Evolutionary conservation across 306 rosid species (phyloP).

Genomic region (Hippophae gyantsensis): DNA sequence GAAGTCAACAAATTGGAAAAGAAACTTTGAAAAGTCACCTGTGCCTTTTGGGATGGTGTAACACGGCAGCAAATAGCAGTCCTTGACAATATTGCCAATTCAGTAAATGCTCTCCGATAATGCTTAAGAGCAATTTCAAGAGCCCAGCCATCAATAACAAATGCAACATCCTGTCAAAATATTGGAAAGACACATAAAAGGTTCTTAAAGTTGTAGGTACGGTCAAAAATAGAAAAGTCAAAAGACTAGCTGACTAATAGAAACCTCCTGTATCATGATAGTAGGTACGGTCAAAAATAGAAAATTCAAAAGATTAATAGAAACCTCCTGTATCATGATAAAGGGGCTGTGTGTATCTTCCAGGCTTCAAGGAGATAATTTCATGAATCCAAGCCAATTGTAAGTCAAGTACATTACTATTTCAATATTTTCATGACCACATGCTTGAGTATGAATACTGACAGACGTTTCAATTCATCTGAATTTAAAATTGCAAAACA

Average conservation of each 20-base stretch:
- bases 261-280: too few species aligned
- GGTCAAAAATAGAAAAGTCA: too few species aligned
- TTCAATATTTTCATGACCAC: background rate
- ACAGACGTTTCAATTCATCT: constrained; percentile 10
- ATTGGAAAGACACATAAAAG: constrained; percentile 6
- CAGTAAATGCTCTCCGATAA: constrained; percentile 82
- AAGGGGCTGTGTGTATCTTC: too few species aligned
- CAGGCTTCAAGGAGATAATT: too few species aligned
- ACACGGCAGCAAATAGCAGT: constrained; percentile 99
- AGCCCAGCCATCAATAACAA: constrained; percentile 98
- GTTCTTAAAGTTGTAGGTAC: too few species aligned
- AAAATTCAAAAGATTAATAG: too few species aligned
- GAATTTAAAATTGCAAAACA: constrained; percentile 6
- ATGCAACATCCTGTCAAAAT: constrained; percentile 70
- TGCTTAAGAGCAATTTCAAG: constrained; percentile 90
- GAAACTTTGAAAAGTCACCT: constrained; percentile 34
- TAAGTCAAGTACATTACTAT: too few species aligned
- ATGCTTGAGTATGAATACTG: constrained; percentile 4
- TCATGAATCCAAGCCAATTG: too few species aligned
- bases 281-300: too few species aligned
- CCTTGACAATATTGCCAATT: constrained; percentile 89
- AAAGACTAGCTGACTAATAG: too few species aligned
- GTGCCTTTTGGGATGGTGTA: constrained; percentile 98
- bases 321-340: too few species aligned
- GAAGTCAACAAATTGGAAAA: background rate